Conservation (phyloP, 441 rosid genomes). For the Erodium trifolium region DNA sequence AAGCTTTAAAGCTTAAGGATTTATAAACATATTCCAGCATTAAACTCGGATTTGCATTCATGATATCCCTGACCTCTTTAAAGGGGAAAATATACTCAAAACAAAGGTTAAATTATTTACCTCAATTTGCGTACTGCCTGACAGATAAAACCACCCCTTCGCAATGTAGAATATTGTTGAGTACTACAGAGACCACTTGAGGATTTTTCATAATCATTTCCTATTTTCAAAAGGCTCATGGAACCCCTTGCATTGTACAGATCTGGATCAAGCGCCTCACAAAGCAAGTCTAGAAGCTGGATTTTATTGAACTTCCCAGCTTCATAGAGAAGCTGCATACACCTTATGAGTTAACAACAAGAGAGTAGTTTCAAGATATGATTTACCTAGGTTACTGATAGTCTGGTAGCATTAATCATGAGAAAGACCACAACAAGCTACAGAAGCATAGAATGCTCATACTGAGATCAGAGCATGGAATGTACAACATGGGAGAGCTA, state of each 20-base stretch:
- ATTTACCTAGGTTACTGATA: neutral
- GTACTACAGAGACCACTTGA: constrained; percentile 17
- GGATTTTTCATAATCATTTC: constrained; percentile 20
- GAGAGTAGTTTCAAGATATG: constrained; percentile 17
- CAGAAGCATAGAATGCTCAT: too few relatives aligned
- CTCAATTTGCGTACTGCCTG: constrained; percentile 52
- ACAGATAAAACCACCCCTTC: constrained; percentile 34
- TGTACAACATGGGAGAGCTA: neutral
- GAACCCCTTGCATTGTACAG: constrained; percentile 23
- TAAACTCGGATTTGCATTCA: neutral
- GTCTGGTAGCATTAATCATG: neutral
- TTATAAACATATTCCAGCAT: neutral
- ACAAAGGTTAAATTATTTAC: constrained; percentile 30
- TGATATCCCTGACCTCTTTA: neutral
- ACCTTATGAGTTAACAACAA: constrained; percentile 17
- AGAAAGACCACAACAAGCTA: neutral
- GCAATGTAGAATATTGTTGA: constrained; percentile 22
- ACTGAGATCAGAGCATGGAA: too few relatives aligned
- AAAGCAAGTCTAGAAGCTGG: constrained; percentile 62
- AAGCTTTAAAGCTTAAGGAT: too few relatives aligned
- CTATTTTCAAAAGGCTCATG: constrained; percentile 16
- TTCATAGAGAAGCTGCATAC: constrained; percentile 64
- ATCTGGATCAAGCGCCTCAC: constrained; percentile 81
- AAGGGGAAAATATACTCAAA: neutral
- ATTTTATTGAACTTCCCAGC: constrained; percentile 53